Percentiles rank a stretch among this genome's conserved stretches.
These are phyloP conservation scores for Emergomyces africanus DNA, from an alignment of 2,329 filamentous ascomycete species.

Conservation along the genomic window DNA sequence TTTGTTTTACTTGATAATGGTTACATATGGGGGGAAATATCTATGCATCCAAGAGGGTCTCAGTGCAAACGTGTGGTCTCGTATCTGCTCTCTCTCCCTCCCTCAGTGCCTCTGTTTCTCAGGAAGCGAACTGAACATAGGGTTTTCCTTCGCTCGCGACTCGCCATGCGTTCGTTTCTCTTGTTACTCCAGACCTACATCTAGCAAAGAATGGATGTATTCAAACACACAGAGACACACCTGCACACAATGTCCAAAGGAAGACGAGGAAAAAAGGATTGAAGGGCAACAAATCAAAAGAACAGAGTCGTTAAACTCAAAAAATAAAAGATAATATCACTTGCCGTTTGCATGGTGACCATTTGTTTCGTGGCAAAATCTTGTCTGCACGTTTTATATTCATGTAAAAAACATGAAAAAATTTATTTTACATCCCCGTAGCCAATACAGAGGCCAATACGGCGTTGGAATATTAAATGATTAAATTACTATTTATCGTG, in stretches of 20 bases:
- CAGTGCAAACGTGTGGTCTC: background rate
- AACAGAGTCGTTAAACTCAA: background rate
- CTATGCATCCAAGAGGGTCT: background rate
- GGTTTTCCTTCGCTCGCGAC: background rate
- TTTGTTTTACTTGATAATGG: background rate
- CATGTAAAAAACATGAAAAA: background rate
- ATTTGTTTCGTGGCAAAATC: background rate
- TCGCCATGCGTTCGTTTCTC: background rate
- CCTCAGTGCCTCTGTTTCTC: background rate
- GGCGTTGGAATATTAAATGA: no score
- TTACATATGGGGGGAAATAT: background rate
- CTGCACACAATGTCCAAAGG: background rate
- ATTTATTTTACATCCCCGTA: background rate
- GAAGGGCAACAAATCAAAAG: background rate
- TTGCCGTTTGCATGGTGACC: background rate
- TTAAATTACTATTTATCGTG: no score
- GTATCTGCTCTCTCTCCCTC: background rate
- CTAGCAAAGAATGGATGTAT: background rate
- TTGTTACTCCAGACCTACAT: background rate
- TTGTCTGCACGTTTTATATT: background rate
- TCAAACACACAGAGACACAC: background rate
- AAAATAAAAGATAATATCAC: background rate
- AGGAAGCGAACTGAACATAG: background rate
- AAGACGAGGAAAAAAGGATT: background rate
- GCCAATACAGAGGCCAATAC: no score